Evolutionary conservation across 371 early-diverging fungal genomes (phyloP).

Genomic region (Mortierella sp.): DNA sequence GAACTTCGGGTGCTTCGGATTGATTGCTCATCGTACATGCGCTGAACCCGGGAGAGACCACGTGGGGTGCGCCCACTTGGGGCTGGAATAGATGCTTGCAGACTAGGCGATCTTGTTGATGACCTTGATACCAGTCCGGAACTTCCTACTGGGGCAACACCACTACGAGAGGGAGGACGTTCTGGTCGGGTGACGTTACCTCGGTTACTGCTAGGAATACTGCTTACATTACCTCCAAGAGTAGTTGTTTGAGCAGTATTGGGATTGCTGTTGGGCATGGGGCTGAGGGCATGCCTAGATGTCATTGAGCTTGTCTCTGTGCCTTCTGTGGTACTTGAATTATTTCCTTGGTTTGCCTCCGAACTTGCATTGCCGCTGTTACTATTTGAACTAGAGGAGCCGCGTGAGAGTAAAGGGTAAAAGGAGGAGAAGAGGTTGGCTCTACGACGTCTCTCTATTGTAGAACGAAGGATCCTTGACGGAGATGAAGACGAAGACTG

Average conservation of each 20-base stretch:
- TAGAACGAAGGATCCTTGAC: slow-evolving; percentile 47
- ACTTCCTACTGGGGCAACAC: background rate
- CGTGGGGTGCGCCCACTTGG: slow-evolving; percentile 44
- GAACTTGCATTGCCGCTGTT: slow-evolving; percentile 8
- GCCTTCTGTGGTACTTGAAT: slow-evolving; percentile 3
- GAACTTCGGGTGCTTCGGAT: slow-evolving; percentile 42
- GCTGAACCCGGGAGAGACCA: slow-evolving; percentile 48
- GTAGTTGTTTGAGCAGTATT: background rate
- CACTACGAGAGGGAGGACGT: slow-evolving; percentile 17
- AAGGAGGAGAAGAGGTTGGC: slow-evolving; percentile 52
- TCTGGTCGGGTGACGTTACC: slow-evolving; percentile 14
- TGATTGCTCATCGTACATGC: slow-evolving; percentile 53
- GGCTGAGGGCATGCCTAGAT: background rate
- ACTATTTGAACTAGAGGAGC: slow-evolving; percentile 16
- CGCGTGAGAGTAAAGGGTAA: slow-evolving; percentile 48
- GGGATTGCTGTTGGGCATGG: background rate
- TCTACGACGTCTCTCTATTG: slow-evolving; percentile 45
- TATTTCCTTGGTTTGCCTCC: background rate
- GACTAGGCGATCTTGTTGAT: slow-evolving; percentile 26
- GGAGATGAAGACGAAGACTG: slow-evolving; percentile 23
- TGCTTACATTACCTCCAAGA: background rate
- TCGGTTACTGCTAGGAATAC: background rate
- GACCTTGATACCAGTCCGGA: slow-evolving; percentile 6
- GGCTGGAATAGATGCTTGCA: slow-evolving; percentile 7
- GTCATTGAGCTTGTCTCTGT: background rate